phyloP scores from a whole-genome alignment of 2,329 filamentous ascomycete genomes.

The Blastomyces percursus region DNA sequence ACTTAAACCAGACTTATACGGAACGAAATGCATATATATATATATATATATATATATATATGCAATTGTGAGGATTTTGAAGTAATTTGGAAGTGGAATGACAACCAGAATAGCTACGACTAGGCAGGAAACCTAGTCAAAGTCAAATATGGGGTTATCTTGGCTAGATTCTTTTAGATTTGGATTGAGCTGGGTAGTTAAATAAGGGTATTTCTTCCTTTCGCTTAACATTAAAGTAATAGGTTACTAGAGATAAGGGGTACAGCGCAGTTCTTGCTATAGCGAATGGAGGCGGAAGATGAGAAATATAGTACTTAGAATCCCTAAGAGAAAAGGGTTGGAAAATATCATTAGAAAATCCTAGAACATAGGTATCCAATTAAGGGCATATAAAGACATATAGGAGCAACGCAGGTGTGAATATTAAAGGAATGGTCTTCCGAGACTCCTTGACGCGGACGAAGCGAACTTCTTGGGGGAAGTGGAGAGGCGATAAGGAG shows the following conservation, averaged over 20 bases:
- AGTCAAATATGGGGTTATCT: neutral
- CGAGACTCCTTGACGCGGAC: neutral
- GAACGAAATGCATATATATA: neutral
- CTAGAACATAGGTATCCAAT: neutral
- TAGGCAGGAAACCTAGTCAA: neutral
- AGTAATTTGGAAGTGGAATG: neutral
- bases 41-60: no score
- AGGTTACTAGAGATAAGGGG: neutral
- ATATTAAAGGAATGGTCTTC: neutral
- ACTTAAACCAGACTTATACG: neutral
- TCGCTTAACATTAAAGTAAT: neutral
- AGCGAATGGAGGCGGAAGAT: neutral
- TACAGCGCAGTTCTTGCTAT: neutral
- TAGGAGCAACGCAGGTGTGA: neutral
- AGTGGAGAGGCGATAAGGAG: no score
- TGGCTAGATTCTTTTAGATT: neutral
- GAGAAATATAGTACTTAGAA: neutral
- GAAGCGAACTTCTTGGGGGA: neutral
- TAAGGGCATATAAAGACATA: neutral
- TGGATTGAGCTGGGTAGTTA: neutral
- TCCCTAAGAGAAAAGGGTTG: neutral
- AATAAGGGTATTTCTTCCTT: neutral
- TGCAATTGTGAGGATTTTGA: neutral
- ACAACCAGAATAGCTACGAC: neutral
- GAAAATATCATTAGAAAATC: neutral